Evolutionary conservation across 805 yeast genomes (phyloP).

Genomic region (Candida ficus): DNA sequence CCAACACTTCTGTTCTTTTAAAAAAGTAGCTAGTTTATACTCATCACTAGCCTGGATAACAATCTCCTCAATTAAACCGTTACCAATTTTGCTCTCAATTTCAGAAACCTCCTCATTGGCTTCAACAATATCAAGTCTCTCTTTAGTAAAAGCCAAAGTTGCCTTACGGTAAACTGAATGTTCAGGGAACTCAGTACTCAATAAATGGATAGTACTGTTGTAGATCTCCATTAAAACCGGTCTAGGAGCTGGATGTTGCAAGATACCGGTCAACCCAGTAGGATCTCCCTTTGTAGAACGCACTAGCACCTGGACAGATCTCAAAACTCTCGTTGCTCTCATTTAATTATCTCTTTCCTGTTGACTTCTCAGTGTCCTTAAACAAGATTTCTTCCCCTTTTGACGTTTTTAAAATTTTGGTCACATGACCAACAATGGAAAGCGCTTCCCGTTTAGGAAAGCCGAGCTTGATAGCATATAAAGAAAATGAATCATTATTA

Average conservation of each 20-base stretch:
- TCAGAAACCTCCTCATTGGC: conserved; percentile 52
- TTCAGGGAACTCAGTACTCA: conserved; percentile 59
- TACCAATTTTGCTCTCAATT: conserved; percentile 71
- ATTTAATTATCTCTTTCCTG: too few relatives aligned
- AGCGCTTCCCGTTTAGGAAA: too few relatives aligned
- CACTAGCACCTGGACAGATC: conserved; percentile 44
- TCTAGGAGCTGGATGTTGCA: conserved; percentile 79
- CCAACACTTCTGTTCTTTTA: conserved; percentile 73
- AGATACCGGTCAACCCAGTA: conserved; percentile 76
- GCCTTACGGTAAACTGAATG: conserved; percentile 74
- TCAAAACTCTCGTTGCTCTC: conserved; percentile 29
- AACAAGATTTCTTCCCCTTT: too few relatives aligned
- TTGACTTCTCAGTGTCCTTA: too few relatives aligned
- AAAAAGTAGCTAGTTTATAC: conserved; percentile 56
- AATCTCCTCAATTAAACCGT: conserved; percentile 81
- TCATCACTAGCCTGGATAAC: conserved; percentile 81
- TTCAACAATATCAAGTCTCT: conserved; percentile 65
- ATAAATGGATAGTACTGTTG: conserved; percentile 56
- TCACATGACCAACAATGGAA: too few relatives aligned
- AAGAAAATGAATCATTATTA: too few relatives aligned
- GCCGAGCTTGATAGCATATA: too few relatives aligned
- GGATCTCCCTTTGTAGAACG: conserved; percentile 62
- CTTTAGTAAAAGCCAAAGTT: conserved; percentile 63
- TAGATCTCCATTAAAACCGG: conserved; percentile 71
- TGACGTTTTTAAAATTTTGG: too few relatives aligned